Conservation (phyloP, 768 basidiomycete species). For the Podaxis carcinomalis region DNA sequence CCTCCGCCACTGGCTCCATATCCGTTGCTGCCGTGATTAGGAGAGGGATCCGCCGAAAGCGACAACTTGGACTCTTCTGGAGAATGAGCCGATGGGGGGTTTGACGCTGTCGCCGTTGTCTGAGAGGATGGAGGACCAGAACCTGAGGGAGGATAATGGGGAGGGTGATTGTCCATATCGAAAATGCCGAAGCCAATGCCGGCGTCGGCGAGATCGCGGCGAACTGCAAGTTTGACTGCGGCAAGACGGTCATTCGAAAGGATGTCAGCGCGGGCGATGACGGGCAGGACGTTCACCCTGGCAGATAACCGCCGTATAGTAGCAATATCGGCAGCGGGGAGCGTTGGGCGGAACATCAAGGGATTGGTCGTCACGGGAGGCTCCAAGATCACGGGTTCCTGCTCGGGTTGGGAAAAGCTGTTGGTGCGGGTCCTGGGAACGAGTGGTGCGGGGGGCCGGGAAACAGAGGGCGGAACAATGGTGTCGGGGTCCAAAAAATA, state of each 20-base stretch:
- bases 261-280: conserved; percentile 77
- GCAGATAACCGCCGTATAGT: conserved; percentile 77
- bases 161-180: conserved; percentile 62
- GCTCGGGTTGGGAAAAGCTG: conserved; percentile 68
- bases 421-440: conserved; percentile 65
- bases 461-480: conserved; percentile 68
- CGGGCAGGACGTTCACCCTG: conserved; percentile 85
- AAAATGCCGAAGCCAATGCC: conserved; percentile 90
- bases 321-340: conserved; percentile 67
- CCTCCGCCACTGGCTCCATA: conserved; percentile 4
- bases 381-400: conserved; percentile 76
- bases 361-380: conserved; percentile 75
- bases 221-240: conserved; percentile 75
- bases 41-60: conserved; percentile 39
- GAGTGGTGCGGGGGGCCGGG: conserved; percentile 62
- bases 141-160: conserved; percentile 30
- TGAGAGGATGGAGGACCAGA: conserved; percentile 29
- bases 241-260: conserved; percentile 79
- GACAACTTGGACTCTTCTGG: conserved; percentile 6
- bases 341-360: conserved; percentile 58
- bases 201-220: conserved; percentile 75
- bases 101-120: conserved; percentile 25
- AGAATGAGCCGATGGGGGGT: not conserved
- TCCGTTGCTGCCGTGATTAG: conserved; percentile 38
- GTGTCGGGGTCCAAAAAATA: conserved; percentile 85